Percentiles rank a stretch among this genome's conserved stretches.
Conservation (phyloP, 176 grass and related monocot genomes). For the Carex scoparia region DNA sequence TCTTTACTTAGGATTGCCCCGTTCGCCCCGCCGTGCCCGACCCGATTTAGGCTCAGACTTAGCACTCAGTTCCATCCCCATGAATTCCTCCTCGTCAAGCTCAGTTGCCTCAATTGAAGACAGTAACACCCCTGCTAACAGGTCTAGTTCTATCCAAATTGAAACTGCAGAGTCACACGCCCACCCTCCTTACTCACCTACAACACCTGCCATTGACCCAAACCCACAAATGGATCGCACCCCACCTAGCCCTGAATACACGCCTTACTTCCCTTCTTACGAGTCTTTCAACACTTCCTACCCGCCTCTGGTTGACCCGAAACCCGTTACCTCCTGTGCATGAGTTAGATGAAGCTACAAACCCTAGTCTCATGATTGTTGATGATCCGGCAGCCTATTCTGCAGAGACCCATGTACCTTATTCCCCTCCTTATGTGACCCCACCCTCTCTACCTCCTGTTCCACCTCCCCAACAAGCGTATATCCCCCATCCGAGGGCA, state of each 20-base stretch:
- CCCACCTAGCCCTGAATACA: constrained; percentile 32
- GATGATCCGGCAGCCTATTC: constrained; percentile 10
- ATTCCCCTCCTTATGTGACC: constrained; percentile 29
- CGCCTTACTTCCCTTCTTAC: constrained; percentile 40
- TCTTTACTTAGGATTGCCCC: constrained; percentile 86
- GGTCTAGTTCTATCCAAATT: constrained; percentile 13
- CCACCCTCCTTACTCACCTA: constrained; percentile 42
- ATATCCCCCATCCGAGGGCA: constrained; percentile 30
- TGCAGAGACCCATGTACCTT: constrained; percentile 1
- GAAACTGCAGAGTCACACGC: constrained; percentile 36
- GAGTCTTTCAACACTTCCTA: constrained; percentile 20
- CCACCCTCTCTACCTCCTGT: constrained; percentile 12
- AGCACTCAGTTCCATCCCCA: constrained; percentile 64
- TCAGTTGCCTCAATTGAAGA: constrained; percentile 55
- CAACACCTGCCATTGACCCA: constrained; percentile 22
- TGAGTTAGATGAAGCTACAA: constrained; percentile 27
- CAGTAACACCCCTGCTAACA: constrained; percentile 14
- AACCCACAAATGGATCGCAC: background rate
- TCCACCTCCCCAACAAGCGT: constrained; percentile 28
- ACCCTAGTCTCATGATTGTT: background rate
- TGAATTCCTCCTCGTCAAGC: constrained; percentile 60
- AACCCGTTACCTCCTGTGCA: constrained; percentile 22
- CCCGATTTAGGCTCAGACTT: constrained; percentile 92
- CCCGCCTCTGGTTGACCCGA: constrained; percentile 25
- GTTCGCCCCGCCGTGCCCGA: constrained; percentile 56